Evolutionary conservation across 257 asterid species (phyloP), one percentile per base, ranked within the genome.

Genomic region (Rehmannia glutinosa): DNA sequence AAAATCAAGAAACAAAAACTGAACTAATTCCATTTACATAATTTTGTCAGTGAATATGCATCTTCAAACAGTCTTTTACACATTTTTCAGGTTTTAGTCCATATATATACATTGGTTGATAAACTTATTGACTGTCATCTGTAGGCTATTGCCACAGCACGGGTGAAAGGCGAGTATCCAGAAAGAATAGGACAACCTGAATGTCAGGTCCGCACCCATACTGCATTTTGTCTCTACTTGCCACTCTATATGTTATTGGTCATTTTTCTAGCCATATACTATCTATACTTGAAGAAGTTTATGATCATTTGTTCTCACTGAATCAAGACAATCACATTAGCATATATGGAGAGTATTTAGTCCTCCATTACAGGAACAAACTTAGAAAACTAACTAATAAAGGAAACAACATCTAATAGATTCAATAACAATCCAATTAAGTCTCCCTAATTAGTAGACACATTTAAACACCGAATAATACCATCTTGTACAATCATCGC

Each of bases 141-240:
- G 32, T 59, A 93, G 98, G 98, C 89, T 65, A 86, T 88, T 67
- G 89, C 96, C 56, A 77, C 96, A 21, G 91, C 98, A 79, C 82
- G 86, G 81, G 88, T 88, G 92, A 88, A 86, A 78, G 96, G 92
- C 62, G 96, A 90, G 76, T 88, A 86, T 76, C 99, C 99, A 59
- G 99, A 93, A 81, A 86, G 96, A 85, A 59, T 74, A 16, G 99
- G 97, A 69, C 96, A 88, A 71, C 90, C 91, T 49, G 99, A 93
- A 75, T 93, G 97, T 68, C 91, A 84, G 97, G 97, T 87, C 81
- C 68, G 74, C 35, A 60, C 30, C 25, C 46, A 42, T 27, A n/a
- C 41, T 28, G 16, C 53, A 15, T 56, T n/a, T 59, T 41, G 33
- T 57, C 50, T 63, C 70, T 62, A n/a, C 59, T 42, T 65, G 25